A percentile compares a stretch with the other conserved stretches of the same genome.
Evolutionary conservation across 345 rosid genomes (phyloP).

Genomic region (Raphanus raphanistrum): DNA sequence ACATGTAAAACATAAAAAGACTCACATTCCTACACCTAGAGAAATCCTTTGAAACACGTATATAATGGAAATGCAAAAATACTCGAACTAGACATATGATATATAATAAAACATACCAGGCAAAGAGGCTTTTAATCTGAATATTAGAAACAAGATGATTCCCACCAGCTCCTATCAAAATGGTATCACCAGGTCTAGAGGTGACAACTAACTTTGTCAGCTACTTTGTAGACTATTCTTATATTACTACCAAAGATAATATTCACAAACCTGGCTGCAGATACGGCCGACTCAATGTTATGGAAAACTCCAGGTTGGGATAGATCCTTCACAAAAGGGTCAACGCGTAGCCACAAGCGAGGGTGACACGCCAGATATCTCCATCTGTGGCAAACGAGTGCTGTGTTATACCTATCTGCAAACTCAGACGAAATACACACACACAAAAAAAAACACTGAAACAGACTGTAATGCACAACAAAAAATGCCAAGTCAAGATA

Average conservation of each 20-base stretch:
- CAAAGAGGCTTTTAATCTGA: constrained; percentile 89
- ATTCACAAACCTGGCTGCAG: constrained; percentile 82
- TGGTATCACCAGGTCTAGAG: constrained; percentile 89
- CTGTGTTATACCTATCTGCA: constrained; percentile 99
- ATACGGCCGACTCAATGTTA: constrained; percentile 71
- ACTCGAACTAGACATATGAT: neutral
- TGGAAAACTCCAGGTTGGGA: constrained; percentile 71
- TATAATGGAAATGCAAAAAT: constrained; percentile 11
- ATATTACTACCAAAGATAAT: constrained; percentile 1
- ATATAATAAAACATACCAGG: constrained; percentile 63
- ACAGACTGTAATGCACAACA: neutral
- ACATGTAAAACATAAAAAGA: neutral
- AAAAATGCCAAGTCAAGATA: neutral
- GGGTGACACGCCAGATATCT: constrained; percentile 90
- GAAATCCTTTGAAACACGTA: neutral
- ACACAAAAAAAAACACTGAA: constrained; percentile 29
- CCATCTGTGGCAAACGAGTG: constrained; percentile 99
- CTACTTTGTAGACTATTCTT: neutral
- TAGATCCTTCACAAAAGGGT: constrained; percentile 59
- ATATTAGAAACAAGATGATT: constrained; percentile 72
- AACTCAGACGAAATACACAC: constrained; percentile 57
- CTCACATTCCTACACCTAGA: constrained; percentile 1
- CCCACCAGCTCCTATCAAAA: constrained; percentile 85
- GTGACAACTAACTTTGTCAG: constrained; percentile 37
- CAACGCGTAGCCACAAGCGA: constrained; percentile 90